These are phyloP conservation scores for Saraca asoca DNA, from an alignment of 331 rosid genomes.

Conservation along the genomic window DNA sequence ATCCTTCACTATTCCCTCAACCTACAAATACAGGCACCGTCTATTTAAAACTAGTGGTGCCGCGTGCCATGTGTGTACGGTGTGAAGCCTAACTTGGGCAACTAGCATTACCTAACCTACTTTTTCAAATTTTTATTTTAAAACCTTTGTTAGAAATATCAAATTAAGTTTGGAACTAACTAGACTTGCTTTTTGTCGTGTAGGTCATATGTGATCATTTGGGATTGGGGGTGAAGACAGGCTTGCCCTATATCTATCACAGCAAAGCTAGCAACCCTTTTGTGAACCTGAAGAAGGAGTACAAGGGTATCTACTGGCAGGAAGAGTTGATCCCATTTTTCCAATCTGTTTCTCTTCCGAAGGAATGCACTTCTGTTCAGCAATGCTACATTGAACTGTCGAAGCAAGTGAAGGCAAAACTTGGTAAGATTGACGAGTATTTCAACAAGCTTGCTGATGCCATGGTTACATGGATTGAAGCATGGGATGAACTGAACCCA, in stretches of 20 bases:
- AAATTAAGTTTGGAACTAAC: background rate
- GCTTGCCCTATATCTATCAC: slow-evolving; percentile 68
- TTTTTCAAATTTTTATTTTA: background rate
- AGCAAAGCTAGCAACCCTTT: slow-evolving; percentile 76
- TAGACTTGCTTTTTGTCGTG: slow-evolving; percentile 1
- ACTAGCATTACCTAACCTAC: no score
- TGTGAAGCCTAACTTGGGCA: no score
- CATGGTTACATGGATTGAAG: slow-evolving; percentile 72
- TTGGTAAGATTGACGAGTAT: slow-evolving; percentile 62
- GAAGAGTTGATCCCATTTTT: slow-evolving; percentile 68
- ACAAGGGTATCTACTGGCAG: slow-evolving; percentile 72
- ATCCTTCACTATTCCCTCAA: no score
- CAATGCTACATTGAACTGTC: slow-evolving; percentile 62
- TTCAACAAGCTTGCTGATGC: slow-evolving; percentile 62
- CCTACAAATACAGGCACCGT: no score
- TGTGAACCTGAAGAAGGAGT: slow-evolving; percentile 63
- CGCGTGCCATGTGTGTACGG: no score
- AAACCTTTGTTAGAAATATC: background rate
- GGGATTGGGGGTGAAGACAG: slow-evolving; percentile 70
- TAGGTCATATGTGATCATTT: slow-evolving; percentile 67
- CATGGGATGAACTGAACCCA: slow-evolving; percentile 59
- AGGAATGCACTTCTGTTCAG: slow-evolving; percentile 57
- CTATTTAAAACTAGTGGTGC: no score
- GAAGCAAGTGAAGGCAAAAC: slow-evolving; percentile 61
- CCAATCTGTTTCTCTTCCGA: slow-evolving; percentile 57